Conservation (phyloP, 805 yeast species). For the Cyberlindnera mrakii region DNA sequence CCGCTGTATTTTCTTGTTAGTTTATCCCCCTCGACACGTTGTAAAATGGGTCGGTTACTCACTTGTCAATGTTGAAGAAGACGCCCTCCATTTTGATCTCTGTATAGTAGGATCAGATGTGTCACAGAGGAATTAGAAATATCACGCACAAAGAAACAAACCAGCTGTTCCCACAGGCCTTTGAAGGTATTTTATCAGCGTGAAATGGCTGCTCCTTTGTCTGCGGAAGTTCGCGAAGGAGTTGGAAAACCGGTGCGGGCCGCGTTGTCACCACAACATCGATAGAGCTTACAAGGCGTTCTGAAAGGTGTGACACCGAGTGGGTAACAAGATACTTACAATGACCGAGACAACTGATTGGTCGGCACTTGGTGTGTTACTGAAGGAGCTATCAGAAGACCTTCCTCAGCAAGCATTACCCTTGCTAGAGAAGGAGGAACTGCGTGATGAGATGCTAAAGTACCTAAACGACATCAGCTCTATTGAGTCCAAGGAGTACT, state of each 20-base stretch:
- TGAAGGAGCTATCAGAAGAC: constrained; percentile 30
- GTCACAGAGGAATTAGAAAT: background rate
- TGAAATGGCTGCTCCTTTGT: background rate
- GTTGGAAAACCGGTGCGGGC: background rate
- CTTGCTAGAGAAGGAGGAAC: constrained; percentile 26
- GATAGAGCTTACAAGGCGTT: too few relatives aligned
- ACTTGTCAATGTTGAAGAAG: constrained; percentile 75
- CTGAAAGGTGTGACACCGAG: too few relatives aligned
- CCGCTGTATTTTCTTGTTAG: constrained; percentile 40
- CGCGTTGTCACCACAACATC: too few relatives aligned
- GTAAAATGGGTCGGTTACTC: constrained; percentile 1
- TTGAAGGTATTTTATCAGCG: background rate
- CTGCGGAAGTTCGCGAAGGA: background rate
- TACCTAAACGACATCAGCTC: constrained; percentile 37
- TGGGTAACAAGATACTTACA: background rate
- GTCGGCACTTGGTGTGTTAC: constrained; percentile 25
- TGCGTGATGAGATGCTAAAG: constrained; percentile 30
- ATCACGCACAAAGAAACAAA: too few relatives aligned
- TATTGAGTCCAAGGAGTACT: constrained; percentile 41
- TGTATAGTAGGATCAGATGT: background rate
- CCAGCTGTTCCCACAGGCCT: too few relatives aligned
- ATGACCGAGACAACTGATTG: constrained; percentile 3
- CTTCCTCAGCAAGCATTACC: constrained; percentile 20
- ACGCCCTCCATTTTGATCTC: constrained; percentile 74
- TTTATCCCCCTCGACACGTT: constrained; percentile 2